Percentiles rank a stretch among this genome's conserved stretches.
Conservation (phyloP, 129 eudicot species). For the Flaveria bidentis region DNA sequence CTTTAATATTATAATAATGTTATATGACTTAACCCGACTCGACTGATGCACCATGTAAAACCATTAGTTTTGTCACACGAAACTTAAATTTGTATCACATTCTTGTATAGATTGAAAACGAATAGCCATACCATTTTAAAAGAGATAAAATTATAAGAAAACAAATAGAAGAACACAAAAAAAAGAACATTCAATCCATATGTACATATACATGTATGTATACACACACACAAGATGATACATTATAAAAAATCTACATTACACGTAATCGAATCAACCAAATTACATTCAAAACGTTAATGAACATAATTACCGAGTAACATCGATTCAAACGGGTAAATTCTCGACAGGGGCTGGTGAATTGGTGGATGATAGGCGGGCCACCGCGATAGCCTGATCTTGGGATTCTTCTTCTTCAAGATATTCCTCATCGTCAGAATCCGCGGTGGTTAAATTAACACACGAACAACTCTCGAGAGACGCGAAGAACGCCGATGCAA, state of each 20-base stretch:
- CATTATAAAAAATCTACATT: background rate
- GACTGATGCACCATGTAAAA: no score
- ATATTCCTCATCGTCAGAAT: constrained; percentile 63
- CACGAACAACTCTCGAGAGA: constrained; percentile 90
- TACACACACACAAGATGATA: background rate
- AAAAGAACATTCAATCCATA: background rate
- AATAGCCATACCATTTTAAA: no score
- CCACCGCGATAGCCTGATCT: constrained; percentile 68
- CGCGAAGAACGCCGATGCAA: constrained; percentile 84
- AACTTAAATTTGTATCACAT: no score
- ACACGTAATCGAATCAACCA: constrained; percentile 1
- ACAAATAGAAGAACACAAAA: background rate
- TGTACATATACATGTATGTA: background rate
- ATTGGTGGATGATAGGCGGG: constrained; percentile 35
- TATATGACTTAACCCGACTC: no score
- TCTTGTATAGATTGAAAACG: no score
- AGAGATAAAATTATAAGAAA: no score
- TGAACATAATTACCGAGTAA: background rate
- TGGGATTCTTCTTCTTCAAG: constrained; percentile 61
- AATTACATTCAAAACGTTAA: background rate
- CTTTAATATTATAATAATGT: no score
- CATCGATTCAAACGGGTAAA: constrained; percentile 65
- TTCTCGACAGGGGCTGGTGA: constrained; percentile 47
- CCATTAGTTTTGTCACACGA: no score
- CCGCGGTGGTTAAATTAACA: constrained; percentile 75